A percentile compares a stretch with the other conserved stretches of the same genome.
Conservation (phyloP, 192 early-diverging fungal species). For the Jimgerdemannia flammicorona region DNA sequence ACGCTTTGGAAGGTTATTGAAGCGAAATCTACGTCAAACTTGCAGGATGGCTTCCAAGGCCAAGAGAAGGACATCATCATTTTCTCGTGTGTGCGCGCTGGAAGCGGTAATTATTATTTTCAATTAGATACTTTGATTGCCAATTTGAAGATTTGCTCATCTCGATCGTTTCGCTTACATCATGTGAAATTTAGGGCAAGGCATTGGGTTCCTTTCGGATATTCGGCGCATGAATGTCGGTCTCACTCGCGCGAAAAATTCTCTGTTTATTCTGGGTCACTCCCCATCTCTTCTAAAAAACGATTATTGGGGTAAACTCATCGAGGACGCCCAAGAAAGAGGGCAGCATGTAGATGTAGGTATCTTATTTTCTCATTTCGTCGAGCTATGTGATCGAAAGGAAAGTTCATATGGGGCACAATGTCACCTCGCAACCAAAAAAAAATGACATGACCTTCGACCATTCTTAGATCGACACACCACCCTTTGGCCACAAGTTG, state of each 20-base stretch:
- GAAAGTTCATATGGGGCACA: not conserved
- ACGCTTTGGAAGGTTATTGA: too few species aligned
- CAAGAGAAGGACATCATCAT: conserved; percentile 98
- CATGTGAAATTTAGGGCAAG: conserved; percentile 14
- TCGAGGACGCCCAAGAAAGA: conserved; percentile 60
- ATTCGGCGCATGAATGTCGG: conserved; percentile 89
- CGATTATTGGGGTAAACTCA: conserved; percentile 68
- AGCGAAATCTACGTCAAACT: not conserved
- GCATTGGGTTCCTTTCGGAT: conserved; percentile 84
- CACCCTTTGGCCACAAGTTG: not conserved
- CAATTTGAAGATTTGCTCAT: conserved; percentile 3
- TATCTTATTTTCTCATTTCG: not conserved
- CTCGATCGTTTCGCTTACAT: not conserved
- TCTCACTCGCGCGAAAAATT: conserved; percentile 80
- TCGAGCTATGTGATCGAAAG: too few species aligned
- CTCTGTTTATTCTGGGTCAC: conserved; percentile 81
- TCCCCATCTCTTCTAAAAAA: conserved; percentile 54
- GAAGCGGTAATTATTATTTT: conserved; percentile 12
- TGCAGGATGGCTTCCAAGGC: conserved; percentile 90
- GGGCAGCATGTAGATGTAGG: conserved; percentile 29
- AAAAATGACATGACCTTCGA: not conserved
- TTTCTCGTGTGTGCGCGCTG: conserved; percentile 89
- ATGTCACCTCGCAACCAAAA: not conserved
- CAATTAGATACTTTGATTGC: not conserved
- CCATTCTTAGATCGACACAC: not conserved